Base-by-base conservation (phyloP, 495 filamentous ascomycete genomes). In the Penicillium tannophilum region DNA sequence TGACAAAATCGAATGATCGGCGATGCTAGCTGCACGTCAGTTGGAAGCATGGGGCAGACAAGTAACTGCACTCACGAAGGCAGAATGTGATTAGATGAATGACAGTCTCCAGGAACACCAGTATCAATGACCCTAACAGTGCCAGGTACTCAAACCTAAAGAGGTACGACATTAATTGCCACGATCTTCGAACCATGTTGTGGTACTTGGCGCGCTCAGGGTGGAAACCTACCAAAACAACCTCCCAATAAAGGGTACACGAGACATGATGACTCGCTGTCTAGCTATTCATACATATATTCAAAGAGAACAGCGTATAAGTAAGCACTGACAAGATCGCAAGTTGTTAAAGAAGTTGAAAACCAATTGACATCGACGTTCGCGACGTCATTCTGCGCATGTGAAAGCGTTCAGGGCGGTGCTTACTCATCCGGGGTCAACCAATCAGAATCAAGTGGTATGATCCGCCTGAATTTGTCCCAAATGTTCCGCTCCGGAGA, bases 81-180 rank as follows among this genome's bases (percentile, higher is more conserved):
- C 90, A 89, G 51, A 97, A 86, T 2, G 94, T 98, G 51, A 97
- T 86, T n/a, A 97, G 73, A 56, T 93, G 84, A 60, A 96, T 87
- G 52, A 95, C 64, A 28, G 83, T 85, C 72, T 98, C 94, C 41
- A 96, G 78, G 46, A 86, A 78, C 43, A 97, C 85, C 36, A 98
- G 82, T 35, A 91, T 64, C 62, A 98, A 86, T 16, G 93, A 97
- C 43, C 84, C 86, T 42, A 92, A 73, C 43, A 98, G 85, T 41
- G 91, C 90, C 58, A 91, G 72, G 78, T 98, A 97, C 75, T 98
- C 93, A 71, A 78, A 78, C 74, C 88, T 90, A 65, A 55, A 23
- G 35, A 51, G 35, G 26, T 43, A 9, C 35, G 31, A 54, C 23
- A 36, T 58, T 26, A 62, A 49, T 60, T 54, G 31, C 43, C 52